phyloP scores from a whole-genome alignment of 129 eudicot genomes.

The Dittrichia graveolens region DNA sequence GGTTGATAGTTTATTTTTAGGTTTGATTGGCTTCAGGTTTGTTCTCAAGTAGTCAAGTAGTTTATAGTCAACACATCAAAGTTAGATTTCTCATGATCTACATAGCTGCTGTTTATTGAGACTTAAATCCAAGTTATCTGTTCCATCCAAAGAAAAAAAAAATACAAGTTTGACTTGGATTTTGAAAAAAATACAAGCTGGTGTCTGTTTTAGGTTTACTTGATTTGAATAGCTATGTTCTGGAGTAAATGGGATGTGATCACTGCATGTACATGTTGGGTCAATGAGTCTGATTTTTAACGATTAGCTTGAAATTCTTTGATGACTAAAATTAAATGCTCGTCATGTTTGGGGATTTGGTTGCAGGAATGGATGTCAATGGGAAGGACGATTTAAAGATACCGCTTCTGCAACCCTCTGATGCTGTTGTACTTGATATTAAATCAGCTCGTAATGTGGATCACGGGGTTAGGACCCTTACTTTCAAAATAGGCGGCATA shows the following conservation, averaged over 20 bases:
- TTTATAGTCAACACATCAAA: background rate
- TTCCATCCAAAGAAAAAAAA: background rate
- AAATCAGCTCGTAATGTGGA: conserved; percentile 33
- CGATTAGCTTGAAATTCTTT: background rate
- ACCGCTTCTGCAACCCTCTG: conserved; percentile 64
- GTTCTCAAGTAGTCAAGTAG: background rate
- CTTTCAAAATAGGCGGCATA: conserved; percentile 68
- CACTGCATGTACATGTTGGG: conserved; percentile 2
- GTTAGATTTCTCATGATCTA: conserved; percentile 8
- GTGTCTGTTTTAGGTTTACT: background rate
- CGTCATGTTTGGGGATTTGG: conserved; percentile 25
- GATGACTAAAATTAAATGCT: conserved; percentile 3
- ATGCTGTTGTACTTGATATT: conserved; percentile 44
- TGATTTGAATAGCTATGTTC: background rate
- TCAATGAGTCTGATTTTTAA: conserved; percentile 4
- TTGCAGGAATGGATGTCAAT: conserved; percentile 60
- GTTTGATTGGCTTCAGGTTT: conserved; percentile 10
- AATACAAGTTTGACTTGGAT: conserved; percentile 9
- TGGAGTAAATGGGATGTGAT: background rate
- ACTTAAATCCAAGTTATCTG: background rate
- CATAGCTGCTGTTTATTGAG: background rate
- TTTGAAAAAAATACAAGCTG: background rate
- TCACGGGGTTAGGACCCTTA: conserved; percentile 49
- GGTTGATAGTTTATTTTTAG: conserved; percentile 1
- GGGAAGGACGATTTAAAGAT: conserved; percentile 67